Evolutionary conservation across 331 rosid genomes (phyloP).

Genomic region (Cucumis variabilis): DNA sequence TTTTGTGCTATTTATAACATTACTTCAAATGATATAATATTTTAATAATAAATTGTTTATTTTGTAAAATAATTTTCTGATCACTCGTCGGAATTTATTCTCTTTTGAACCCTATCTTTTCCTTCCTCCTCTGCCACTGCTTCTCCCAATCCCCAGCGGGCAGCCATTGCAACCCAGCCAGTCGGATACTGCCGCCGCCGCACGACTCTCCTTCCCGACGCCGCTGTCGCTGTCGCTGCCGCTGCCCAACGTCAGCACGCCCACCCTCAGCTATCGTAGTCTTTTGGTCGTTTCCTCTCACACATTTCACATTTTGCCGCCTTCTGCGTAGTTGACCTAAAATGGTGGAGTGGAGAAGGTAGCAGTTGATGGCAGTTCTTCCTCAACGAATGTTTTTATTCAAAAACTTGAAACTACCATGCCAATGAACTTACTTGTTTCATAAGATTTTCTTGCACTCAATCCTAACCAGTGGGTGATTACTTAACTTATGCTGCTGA

Average conservation of each 20-base stretch:
- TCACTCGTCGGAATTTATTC: too few relatives aligned
- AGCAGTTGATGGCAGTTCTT: neutral
- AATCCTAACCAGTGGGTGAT: neutral
- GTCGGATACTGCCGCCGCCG: neutral
- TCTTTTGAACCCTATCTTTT: neutral
- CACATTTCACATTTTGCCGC: neutral
- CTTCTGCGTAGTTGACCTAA: constrained; percentile 13
- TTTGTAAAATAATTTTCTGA: too few relatives aligned
- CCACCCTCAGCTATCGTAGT: neutral
- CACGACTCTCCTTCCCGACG: neutral
- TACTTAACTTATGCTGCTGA: neutral
- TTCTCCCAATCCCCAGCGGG: neutral
- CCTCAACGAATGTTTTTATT: neutral
- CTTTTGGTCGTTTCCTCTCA: neutral
- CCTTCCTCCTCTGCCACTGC: neutral
- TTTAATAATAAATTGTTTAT: too few relatives aligned
- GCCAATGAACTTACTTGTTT: neutral
- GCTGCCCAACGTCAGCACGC: neutral
- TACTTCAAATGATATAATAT: too few relatives aligned
- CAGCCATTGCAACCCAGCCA: neutral
- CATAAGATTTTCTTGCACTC: neutral
- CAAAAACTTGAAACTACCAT: constrained; percentile 7
- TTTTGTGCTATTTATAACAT: too few relatives aligned
- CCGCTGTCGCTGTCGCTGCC: neutral
- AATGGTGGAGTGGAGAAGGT: neutral